Percentiles rank a stretch among this genome's conserved stretches.
Conservation (phyloP, 2,329 filamentous ascomycete species). For the Bretziella fagacearum region DNA sequence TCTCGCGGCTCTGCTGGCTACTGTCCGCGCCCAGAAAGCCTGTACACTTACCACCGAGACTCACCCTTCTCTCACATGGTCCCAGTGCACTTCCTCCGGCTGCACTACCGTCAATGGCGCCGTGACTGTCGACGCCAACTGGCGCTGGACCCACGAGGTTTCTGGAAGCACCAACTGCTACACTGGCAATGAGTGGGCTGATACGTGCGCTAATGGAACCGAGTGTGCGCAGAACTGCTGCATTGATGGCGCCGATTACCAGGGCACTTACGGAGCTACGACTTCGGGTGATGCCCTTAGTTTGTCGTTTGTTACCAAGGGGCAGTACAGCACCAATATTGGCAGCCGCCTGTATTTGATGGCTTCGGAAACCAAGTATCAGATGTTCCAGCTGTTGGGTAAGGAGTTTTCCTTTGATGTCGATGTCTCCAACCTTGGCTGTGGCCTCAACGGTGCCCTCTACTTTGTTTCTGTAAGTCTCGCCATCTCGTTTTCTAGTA, state of each 20-base stretch:
- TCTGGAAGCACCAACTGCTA: no score
- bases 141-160: no score
- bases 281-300: slow-evolving; percentile 30
- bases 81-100: no score
- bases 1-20: no score
- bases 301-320: slow-evolving; percentile 35
- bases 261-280: slow-evolving; percentile 31
- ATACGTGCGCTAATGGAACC: no score
- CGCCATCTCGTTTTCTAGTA: not conserved
- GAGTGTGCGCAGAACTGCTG: slow-evolving; percentile 29
- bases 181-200: no score
- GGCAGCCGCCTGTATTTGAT: slow-evolving; percentile 36
- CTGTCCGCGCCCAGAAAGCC: no score
- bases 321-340: no score
- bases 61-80: no score
- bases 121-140: no score
- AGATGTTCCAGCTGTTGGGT: slow-evolving; percentile 42
- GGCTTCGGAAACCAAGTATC: slow-evolving; percentile 34
- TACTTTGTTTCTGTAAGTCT: slow-evolving; percentile 33
- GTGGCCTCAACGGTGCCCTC: slow-evolving; percentile 49
- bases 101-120: no score
- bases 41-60: no score
- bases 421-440: slow-evolving; percentile 43
- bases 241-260: slow-evolving; percentile 28
- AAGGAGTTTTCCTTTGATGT: slow-evolving; percentile 51